Conservation (phyloP, 345 rosid genomes). For the Heritiera littoralis region DNA sequence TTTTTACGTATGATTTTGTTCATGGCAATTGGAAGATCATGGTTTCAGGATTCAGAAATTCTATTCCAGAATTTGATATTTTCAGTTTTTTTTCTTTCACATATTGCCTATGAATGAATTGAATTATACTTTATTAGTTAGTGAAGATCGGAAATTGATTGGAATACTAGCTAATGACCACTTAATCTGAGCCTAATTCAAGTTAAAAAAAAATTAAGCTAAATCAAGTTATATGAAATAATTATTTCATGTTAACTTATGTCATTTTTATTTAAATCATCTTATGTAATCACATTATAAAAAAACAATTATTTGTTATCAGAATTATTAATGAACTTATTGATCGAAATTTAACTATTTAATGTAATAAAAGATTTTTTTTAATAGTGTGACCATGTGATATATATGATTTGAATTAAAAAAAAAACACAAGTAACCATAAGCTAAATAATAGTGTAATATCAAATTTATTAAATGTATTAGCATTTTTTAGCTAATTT, state of each 20-base stretch:
- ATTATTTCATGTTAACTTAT: too few species aligned
- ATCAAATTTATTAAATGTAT: background rate
- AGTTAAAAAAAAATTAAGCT: too few species aligned
- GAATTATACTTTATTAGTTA: background rate
- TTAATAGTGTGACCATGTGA: too few species aligned
- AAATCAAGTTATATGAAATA: too few species aligned
- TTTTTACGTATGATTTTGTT: background rate
- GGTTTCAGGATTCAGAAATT: background rate
- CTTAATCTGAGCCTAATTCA: background rate
- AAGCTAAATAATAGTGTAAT: background rate
- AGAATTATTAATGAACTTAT: too few species aligned
- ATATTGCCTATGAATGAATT: background rate
- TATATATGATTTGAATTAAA: too few species aligned
- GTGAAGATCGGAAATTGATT: background rate
- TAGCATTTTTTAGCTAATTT: background rate
- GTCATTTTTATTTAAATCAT: too few species aligned
- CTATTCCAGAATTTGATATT: background rate
- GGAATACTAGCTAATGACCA: background rate
- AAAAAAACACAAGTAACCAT: too few species aligned
- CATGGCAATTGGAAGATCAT: conserved; percentile 3
- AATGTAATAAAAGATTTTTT: too few species aligned
- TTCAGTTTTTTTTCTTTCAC: background rate
- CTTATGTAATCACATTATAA: too few species aligned
- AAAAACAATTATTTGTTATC: too few species aligned
- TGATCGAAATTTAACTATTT: too few species aligned